These are phyloP conservation scores for Agapanthus africanus DNA, from an alignment of 106 monocot species.

Conservation along the genomic window DNA sequence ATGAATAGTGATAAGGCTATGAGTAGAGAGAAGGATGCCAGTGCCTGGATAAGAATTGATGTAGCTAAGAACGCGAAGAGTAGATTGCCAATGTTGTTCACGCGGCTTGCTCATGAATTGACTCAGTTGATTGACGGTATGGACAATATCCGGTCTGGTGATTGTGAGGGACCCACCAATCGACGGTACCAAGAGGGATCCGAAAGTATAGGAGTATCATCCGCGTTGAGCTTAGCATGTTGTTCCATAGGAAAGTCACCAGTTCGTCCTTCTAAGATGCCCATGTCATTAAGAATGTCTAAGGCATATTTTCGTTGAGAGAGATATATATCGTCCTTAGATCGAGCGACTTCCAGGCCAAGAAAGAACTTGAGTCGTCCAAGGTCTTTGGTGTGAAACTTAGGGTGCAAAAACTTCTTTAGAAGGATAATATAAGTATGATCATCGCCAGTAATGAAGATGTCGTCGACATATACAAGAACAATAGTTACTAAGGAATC, in stretches of 20 bases:
- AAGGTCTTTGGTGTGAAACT: not conserved
- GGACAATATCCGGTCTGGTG: not conserved
- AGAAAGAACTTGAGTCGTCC: not conserved
- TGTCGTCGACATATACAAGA: slow-evolving; percentile 2
- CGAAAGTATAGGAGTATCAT: not conserved
- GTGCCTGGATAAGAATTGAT: too few species aligned
- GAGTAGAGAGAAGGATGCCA: not conserved
- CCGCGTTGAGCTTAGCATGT: not conserved
- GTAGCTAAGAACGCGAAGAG: not conserved
- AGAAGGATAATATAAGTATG: too few species aligned
- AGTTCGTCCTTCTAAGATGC: not conserved
- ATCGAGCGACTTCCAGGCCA: not conserved
- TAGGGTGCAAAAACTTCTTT: too few species aligned
- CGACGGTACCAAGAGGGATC: not conserved
- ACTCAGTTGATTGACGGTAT: not conserved
- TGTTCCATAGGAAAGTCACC: not conserved
- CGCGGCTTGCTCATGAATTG: not conserved
- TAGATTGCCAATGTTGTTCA: not conserved
- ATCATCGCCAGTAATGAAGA: too few species aligned
- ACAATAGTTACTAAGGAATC: not conserved
- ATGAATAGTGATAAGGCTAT: not conserved
- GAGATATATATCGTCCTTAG: not conserved
- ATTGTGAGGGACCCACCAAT: not conserved
- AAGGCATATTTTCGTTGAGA: slow-evolving; percentile 8
- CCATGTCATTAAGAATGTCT: not conserved